Evolutionary conservation across 208 protist genomes (phyloP).

Genomic region (Leishmania tarentolae): DNA sequence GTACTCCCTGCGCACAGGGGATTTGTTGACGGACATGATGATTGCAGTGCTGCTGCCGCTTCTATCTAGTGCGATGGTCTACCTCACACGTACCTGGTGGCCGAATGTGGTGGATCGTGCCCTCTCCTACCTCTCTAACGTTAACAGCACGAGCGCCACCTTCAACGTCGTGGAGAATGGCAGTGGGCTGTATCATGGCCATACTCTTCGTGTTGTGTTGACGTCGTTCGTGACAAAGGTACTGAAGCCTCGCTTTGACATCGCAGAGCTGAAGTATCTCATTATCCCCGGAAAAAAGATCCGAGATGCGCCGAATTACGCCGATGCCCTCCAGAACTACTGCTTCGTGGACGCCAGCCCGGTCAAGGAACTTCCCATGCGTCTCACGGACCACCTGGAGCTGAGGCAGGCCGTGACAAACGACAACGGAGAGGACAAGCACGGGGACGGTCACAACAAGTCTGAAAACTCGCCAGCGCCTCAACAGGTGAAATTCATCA

Average conservation of each 20-base stretch:
- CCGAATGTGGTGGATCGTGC: conserved; percentile 36
- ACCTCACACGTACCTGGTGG: conserved; percentile 56
- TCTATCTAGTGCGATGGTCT: conserved; percentile 46
- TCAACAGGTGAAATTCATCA: conserved; percentile 17
- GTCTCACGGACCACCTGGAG: conserved; percentile 22
- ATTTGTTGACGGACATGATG: conserved; percentile 80
- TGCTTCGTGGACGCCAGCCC: conserved; percentile 43
- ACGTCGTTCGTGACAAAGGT: conserved; percentile 32
- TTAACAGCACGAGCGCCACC: conserved; percentile 25
- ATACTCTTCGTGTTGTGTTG: conserved; percentile 62
- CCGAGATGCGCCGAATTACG: conserved; percentile 52
- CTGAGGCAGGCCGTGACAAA: conserved; percentile 30
- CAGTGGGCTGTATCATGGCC: conserved; percentile 26
- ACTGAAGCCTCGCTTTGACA: conserved; percentile 28
- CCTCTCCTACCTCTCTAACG: conserved; percentile 23
- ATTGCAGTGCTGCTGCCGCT: conserved; percentile 82
- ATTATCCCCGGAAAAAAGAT: conserved; percentile 39
- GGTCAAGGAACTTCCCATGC: conserved; percentile 31
- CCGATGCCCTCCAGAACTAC: conserved; percentile 37
- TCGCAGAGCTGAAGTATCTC: conserved; percentile 58
- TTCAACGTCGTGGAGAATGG: conserved; percentile 7
- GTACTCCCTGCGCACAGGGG: conserved; percentile 83
- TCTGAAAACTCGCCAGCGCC: neutral
- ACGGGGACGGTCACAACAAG: neutral
- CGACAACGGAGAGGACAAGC: neutral